Evolutionary conservation across 176 grass and related monocot genomes (phyloP).

Genomic region (Eragrostis nindensis): DNA sequence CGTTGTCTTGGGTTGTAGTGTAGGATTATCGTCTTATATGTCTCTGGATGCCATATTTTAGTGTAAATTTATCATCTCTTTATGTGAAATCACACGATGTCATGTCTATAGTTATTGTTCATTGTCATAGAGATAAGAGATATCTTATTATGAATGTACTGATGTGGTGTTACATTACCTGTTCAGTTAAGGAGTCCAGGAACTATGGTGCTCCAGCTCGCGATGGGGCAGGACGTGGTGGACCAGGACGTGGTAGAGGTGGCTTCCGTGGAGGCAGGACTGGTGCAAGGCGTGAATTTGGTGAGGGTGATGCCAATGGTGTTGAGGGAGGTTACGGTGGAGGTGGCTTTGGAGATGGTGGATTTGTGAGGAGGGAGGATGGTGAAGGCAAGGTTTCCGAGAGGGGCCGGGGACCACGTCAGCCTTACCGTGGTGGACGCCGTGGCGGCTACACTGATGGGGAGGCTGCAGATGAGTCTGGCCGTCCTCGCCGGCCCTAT

Average conservation of each 20-base stretch:
- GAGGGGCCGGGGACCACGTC: slow-evolving; percentile 48
- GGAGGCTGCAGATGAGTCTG: slow-evolving; percentile 58
- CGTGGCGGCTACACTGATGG: slow-evolving; percentile 47
- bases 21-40: neutral
- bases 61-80: neutral
- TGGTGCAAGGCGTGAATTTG: slow-evolving; percentile 45
- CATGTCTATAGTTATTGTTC: neutral
- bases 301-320: slow-evolving; percentile 46
- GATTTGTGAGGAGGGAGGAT: slow-evolving; percentile 31
- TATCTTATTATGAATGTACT: neutral
- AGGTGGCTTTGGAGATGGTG: slow-evolving; percentile 35
- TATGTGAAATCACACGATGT: neutral
- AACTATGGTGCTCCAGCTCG: slow-evolving; percentile 54
- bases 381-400: slow-evolving; percentile 48
- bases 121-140: neutral
- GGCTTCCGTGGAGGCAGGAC: slow-evolving; percentile 55
- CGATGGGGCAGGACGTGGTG: slow-evolving; percentile 51
- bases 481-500: slow-evolving; percentile 39
- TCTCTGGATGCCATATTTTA: neutral
- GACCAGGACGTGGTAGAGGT: slow-evolving; percentile 51
- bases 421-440: slow-evolving; percentile 53
- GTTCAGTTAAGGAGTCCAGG: slow-evolving; percentile 64
- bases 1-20: neutral
- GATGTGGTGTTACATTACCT: neutral
- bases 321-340: slow-evolving; percentile 37